Conservation (phyloP, 2,329 filamentous ascomycete genomes). For the Paracamarosporium sp. region DNA sequence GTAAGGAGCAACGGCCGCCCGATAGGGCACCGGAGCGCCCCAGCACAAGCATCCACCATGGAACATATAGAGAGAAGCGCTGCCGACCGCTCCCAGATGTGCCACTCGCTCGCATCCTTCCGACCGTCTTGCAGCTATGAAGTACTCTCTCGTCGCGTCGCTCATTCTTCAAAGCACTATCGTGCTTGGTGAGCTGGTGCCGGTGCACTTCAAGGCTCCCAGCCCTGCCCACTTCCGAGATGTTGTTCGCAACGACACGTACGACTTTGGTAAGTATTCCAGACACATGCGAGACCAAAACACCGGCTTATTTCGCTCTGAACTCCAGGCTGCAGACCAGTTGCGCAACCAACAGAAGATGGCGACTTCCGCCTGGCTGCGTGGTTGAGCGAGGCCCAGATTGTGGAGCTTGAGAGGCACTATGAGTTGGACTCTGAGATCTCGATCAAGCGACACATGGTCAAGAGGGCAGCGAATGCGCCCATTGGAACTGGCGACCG, state of each 20-base stretch:
- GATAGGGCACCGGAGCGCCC: too few relatives aligned
- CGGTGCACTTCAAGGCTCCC: conserved; percentile 40
- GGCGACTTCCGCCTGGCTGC: conserved; percentile 41
- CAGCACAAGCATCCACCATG: background rate
- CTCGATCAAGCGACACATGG: conserved; percentile 28
- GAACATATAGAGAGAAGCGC: background rate
- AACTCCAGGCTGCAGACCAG: conserved; percentile 31
- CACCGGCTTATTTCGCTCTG: background rate
- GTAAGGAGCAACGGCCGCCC: conserved; percentile 3
- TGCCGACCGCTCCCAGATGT: background rate
- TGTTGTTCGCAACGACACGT: conserved; percentile 43
- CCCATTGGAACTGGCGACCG: conserved; percentile 49
- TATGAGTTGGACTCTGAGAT: conserved; percentile 29
- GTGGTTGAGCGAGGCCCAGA: conserved; percentile 41
- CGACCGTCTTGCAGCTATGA: conserved; percentile 23
- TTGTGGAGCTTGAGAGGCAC: conserved; percentile 36
- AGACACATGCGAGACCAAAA: background rate
- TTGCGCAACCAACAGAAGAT: conserved; percentile 36
- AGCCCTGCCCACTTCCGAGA: conserved; percentile 36
- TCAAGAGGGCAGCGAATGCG: conserved; percentile 37
- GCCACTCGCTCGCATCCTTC: conserved; percentile 3
- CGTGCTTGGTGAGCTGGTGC: conserved; percentile 36
- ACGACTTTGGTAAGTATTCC: conserved; percentile 33
- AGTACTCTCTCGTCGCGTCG: conserved; percentile 38
- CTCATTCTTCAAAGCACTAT: conserved; percentile 35